Percentiles rank a stretch among this genome's conserved stretches.
phyloP scores from a whole-genome alignment of 768 basidiomycete species.

The Pulveroboletus sp. region DNA sequence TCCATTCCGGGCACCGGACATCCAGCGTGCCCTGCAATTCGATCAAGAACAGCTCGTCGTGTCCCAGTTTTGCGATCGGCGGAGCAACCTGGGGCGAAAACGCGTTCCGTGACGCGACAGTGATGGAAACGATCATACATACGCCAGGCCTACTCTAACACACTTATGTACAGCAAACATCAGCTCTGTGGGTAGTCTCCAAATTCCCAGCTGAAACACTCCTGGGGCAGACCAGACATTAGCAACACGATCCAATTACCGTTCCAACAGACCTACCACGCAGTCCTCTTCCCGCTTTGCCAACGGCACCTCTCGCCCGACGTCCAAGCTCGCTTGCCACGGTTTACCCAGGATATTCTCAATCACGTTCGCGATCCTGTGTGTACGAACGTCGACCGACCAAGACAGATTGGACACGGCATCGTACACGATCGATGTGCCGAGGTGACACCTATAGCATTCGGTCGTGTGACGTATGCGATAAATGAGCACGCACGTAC shows the following conservation, averaged over 20 bases:
- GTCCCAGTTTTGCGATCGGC: constrained; percentile 66
- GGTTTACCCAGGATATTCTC: constrained; percentile 67
- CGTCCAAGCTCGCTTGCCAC: constrained; percentile 65
- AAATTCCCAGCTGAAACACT: constrained; percentile 73
- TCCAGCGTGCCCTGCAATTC: constrained; percentile 86
- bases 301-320: constrained; percentile 62
- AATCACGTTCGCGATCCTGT: constrained; percentile 77
- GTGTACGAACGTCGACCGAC: constrained; percentile 79
- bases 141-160: too few species aligned
- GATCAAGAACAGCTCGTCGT: constrained; percentile 78
- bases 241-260: background rate
- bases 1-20: constrained; percentile 51
- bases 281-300: constrained; percentile 60
- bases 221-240: constrained; percentile 34
- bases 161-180: background rate
- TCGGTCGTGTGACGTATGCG: background rate
- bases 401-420: constrained; percentile 85
- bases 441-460: constrained; percentile 71
- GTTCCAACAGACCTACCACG: constrained; percentile 47
- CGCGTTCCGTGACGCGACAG: constrained; percentile 34
- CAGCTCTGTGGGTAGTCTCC: constrained; percentile 38
- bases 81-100: constrained; percentile 50
- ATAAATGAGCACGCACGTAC: constrained; percentile 33
- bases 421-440: constrained; percentile 85
- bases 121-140: constrained; percentile 66